A percentile compares a stretch with the other conserved stretches of the same genome.
Evolutionary conservation across 192 early-diverging fungal species (phyloP).

Genomic region (Piromyces finnis): DNA sequence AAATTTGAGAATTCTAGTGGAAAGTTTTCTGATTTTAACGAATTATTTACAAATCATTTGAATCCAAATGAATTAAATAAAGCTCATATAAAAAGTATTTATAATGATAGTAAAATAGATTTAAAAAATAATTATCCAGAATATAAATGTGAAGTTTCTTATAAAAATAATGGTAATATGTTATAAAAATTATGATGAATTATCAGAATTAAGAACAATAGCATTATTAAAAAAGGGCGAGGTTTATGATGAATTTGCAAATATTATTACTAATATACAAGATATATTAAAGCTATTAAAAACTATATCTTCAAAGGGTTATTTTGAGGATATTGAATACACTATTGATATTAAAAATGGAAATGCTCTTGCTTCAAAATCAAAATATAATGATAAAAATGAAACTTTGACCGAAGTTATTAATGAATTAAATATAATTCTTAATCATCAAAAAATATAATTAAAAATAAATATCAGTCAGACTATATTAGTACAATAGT

Average conservation of each 20-base stretch:
- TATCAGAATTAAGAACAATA: background rate
- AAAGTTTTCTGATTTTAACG: background rate
- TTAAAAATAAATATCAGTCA: background rate
- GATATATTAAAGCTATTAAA: background rate
- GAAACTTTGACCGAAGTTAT: background rate
- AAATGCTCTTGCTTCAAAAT: background rate
- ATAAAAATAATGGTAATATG: background rate
- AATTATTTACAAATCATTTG: background rate
- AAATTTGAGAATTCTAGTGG: background rate
- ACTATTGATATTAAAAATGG: background rate
- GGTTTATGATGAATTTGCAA: background rate
- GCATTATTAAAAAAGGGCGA: background rate
- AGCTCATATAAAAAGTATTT: background rate
- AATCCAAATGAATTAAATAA: background rate
- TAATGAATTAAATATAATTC: background rate
- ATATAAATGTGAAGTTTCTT: background rate
- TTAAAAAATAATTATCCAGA: background rate
- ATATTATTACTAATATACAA: background rate
- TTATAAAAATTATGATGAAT: background rate
- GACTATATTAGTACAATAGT: background rate
- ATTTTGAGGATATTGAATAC: background rate
- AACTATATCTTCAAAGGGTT: background rate
- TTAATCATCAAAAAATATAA: background rate
- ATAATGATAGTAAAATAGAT: background rate
- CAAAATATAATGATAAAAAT: background rate